phyloP scores from a whole-genome alignment of 2,329 filamentous ascomycete species.

The Phyllosticta citriasiana region DNA sequence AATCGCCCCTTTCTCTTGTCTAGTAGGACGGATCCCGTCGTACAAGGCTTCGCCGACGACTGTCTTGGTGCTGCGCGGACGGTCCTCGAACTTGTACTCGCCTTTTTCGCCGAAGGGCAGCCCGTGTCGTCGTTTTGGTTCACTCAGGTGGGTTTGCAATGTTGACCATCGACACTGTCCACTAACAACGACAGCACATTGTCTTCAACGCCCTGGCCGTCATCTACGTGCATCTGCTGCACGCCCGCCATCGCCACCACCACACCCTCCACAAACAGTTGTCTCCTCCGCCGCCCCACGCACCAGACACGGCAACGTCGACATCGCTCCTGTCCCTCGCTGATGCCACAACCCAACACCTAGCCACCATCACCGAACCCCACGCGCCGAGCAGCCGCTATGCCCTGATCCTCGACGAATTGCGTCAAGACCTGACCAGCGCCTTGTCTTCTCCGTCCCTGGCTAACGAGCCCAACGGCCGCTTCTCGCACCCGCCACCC shows the following conservation, averaged over 20 bases:
- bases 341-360: conserved; percentile 35
- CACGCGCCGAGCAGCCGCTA: conserved; percentile 6
- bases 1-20: conserved; percentile 23
- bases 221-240: conserved; percentile 39
- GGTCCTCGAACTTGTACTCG: conserved; percentile 22
- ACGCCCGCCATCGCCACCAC: conserved; percentile 9
- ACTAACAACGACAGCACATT: conserved; percentile 28
- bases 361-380: conserved; percentile 28
- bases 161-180: not conserved
- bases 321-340: conserved; percentile 31
- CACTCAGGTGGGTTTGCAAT: conserved; percentile 19
- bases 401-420: conserved; percentile 3
- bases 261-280: not conserved
- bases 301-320: not conserved
- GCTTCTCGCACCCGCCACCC: not conserved
- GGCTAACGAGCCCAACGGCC: not conserved
- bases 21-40: conserved; percentile 31
- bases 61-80: conserved; percentile 26
- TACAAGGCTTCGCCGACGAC: conserved; percentile 22
- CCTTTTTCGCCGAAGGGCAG: conserved; percentile 7
- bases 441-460: not conserved
- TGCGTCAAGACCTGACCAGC: conserved; percentile 1
- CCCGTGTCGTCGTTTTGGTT: conserved; percentile 38
- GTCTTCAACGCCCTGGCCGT: conserved; percentile 40
- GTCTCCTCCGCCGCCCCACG: not conserved